Conservation (phyloP, 768 basidiomycete species). For the Phylloporus scabripes region DNA sequence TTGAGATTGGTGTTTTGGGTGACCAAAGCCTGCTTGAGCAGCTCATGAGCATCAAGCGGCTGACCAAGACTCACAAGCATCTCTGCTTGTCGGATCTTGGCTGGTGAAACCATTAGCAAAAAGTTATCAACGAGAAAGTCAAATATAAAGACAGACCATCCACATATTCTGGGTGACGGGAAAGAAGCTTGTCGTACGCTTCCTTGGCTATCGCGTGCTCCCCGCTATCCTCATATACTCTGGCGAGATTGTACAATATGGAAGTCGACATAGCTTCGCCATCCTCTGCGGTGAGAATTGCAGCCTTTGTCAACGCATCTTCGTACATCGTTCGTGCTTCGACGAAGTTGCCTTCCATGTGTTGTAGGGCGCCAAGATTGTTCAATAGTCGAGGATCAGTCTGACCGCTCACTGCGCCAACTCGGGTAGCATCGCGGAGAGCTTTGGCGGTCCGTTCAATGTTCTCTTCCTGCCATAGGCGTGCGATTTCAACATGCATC, state of each 20-base stretch:
- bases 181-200: conserved; percentile 81
- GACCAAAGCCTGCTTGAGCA: conserved; percentile 83
- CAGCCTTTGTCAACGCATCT: conserved; percentile 58
- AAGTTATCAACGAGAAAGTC: background rate
- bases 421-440: conserved; percentile 65
- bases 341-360: conserved; percentile 55
- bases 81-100: conserved; percentile 87
- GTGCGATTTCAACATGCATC: conserved; percentile 86
- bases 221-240: conserved; percentile 84
- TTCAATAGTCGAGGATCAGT: conserved; percentile 69
- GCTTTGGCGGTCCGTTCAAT: conserved; percentile 68
- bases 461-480: conserved; percentile 81
- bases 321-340: conserved; percentile 68
- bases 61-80: conserved; percentile 68
- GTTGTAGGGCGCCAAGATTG: conserved; percentile 72
- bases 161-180: conserved; percentile 92
- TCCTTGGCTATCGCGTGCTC: conserved; percentile 70
- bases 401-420: conserved; percentile 47
- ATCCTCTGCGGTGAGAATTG: conserved; percentile 39
- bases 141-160: conserved; percentile 62
- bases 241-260: conserved; percentile 85
- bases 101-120: conserved; percentile 37
- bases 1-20: conserved; percentile 77
- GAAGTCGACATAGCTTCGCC: conserved; percentile 75
- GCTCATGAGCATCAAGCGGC: conserved; percentile 76